Base-by-base conservation (phyloP, 257 asterid genomes). In the Plantago ovata region DNA sequence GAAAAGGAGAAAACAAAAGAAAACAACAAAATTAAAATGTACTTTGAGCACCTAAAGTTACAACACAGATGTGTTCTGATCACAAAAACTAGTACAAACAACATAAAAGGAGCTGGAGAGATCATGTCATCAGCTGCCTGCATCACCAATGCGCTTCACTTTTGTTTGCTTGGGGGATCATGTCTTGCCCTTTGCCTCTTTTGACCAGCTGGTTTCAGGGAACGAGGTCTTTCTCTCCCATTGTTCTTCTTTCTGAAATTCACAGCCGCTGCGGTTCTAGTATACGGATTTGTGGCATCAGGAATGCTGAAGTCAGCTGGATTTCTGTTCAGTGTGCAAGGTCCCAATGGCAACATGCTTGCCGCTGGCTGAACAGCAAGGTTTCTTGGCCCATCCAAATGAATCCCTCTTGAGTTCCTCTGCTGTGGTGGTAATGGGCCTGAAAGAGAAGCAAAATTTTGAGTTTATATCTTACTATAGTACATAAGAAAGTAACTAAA, bases 281-380 rank as follows among this genome's bases (percentile, higher is more conserved):
- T 84, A 69, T 43, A 85, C 65, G 57, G 60, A 44, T 81, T 81
- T 57, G 75, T 71, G 42, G 82, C 76, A 24, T 71, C 79, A 9
- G 80, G 85, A n/a, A 65, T 3, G 69, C 77, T 75, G 60, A 89
- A 79, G 16, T 92, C 96, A 41, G 83, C 86, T 10, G 98, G 98
- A 69, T 85, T 91, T 41, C 65, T 64, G 59, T 91, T 87, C 18
- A 71, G 72, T 14, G 70, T 66, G 79, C 86, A 80, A 32, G 66
- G 60, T 10, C 72, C 71, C 16, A 63, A 58, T 43, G 61, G 65
- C 15, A 19, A 23, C 6, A 66, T 21, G 20, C 41, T 49, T 48
- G 38, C 61, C 16, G 44, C 57, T 39, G 68, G 64, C 32, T 36
- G 53, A 56, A 43, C 53, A 19, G 1, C 63, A 49, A 16, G 32